Conservation (phyloP, 1,284 basidiomycete species). For the Ganoderma lingzhi region DNA sequence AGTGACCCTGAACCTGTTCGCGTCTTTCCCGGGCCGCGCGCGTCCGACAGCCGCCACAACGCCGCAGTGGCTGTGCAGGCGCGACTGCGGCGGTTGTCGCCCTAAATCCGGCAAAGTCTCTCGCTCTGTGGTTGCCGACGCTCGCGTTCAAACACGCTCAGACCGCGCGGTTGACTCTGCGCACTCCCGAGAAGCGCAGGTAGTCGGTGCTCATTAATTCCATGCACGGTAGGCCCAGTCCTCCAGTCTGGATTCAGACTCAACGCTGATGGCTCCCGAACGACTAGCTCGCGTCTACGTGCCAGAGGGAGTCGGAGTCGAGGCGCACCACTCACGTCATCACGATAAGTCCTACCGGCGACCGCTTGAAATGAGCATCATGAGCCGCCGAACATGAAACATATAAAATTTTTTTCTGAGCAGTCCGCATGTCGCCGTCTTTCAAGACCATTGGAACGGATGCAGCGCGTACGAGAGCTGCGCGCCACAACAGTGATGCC, state of each 20-base stretch:
- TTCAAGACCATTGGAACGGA: neutral
- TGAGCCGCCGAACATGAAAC: neutral
- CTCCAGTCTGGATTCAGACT: too few species aligned
- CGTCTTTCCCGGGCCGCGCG: neutral
- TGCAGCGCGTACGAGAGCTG: neutral
- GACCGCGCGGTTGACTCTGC: neutral
- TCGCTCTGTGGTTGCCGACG: constrained; percentile 1
- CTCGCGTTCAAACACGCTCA: neutral
- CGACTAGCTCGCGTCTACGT: too few species aligned
- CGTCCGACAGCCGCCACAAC: neutral
- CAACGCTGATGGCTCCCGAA: too few species aligned
- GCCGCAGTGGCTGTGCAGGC: neutral
- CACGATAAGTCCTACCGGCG: neutral
- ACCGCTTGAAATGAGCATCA: neutral
- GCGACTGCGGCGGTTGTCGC: neutral
- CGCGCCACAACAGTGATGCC: neutral
- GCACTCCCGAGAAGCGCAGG: neutral
- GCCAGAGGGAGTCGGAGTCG: neutral
- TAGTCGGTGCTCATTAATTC: neutral
- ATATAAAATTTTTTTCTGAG: neutral
- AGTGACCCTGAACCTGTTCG: neutral
- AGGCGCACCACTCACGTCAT: neutral
- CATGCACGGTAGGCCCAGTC: neutral
- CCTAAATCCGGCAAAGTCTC: neutral
- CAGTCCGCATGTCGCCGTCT: neutral